A percentile compares a stretch with the other conserved stretches of the same genome.
phyloP scores from a whole-genome alignment of 176 grass and related monocot species.

The Echinochloa phyllopogon region DNA sequence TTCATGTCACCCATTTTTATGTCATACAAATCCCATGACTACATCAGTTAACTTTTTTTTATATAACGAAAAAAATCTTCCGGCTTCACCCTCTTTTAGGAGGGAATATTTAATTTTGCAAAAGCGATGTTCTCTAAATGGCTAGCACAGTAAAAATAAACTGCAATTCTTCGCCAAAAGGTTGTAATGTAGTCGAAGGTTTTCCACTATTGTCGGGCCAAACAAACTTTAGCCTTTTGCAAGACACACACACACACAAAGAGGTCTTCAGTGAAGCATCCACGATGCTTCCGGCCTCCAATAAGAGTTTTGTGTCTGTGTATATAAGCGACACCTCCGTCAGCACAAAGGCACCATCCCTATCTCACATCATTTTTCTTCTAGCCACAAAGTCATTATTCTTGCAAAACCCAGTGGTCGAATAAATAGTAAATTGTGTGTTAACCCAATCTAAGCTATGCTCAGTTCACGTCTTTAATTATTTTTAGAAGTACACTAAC shows the following conservation, averaged over 20 bases:
- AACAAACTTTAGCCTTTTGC: background rate
- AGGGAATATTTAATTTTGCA: background rate
- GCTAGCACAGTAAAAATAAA: background rate
- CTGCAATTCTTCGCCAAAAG: background rate
- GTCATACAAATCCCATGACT: background rate
- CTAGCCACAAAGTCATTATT: background rate
- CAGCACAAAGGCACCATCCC: background rate
- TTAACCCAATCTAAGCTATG: too few species aligned
- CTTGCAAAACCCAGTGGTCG: too few species aligned
- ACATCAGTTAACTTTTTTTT: background rate
- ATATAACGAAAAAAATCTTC: too few species aligned
- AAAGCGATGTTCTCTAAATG: constrained; percentile 1
- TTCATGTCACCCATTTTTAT: background rate
- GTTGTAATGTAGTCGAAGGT: background rate
- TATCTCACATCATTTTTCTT: background rate
- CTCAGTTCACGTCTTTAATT: too few species aligned
- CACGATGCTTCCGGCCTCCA: background rate
- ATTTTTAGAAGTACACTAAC: too few species aligned
- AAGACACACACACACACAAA: background rate
- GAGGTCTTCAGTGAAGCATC: background rate
- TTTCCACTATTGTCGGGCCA: background rate
- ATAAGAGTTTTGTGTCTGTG: background rate
- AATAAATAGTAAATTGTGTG: too few species aligned
- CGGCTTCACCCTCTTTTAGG: too few species aligned
- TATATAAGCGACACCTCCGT: background rate